Evolutionary conservation across 495 filamentous ascomycete species (phyloP).

Genomic region (Aspergillus incahuasiensis): DNA sequence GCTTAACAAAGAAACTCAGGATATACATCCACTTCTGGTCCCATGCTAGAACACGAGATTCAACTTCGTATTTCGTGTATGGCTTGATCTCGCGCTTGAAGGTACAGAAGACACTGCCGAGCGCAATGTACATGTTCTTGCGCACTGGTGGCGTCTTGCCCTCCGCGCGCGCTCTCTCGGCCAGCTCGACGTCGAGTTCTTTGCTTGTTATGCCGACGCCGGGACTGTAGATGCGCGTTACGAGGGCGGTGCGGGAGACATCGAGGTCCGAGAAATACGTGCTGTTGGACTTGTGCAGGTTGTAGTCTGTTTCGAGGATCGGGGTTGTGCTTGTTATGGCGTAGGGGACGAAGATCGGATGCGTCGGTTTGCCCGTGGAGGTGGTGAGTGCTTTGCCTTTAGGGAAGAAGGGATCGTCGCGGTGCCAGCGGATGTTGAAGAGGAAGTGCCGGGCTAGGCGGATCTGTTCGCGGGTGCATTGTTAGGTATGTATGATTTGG

Average conservation of each 20-base stretch:
- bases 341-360: slow-evolving; percentile 52
- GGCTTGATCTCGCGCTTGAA: slow-evolving; percentile 68
- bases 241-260: slow-evolving; percentile 58
- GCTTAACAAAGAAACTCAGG: slow-evolving; percentile 64
- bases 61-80: slow-evolving; percentile 61
- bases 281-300: slow-evolving; percentile 67
- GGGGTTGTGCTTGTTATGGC: slow-evolving; percentile 50
- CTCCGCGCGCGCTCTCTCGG: slow-evolving; percentile 30
- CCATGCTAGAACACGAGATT: slow-evolving; percentile 64
- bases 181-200: slow-evolving; percentile 39
- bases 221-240: slow-evolving; percentile 54
- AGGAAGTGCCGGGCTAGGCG: slow-evolving; percentile 43
- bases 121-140: slow-evolving; percentile 46
- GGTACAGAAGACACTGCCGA: slow-evolving; percentile 61
- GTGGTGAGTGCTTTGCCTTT: slow-evolving; percentile 28
- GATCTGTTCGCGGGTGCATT: not conserved
- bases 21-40: slow-evolving; percentile 83
- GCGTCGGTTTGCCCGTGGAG: slow-evolving; percentile 31
- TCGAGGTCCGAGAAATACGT: slow-evolving; percentile 76
- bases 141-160: slow-evolving; percentile 41
- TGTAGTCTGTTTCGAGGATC: slow-evolving; percentile 60
- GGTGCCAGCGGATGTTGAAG: slow-evolving; percentile 46
- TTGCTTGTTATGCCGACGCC: slow-evolving; percentile 50
- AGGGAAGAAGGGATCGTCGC: slow-evolving; percentile 33
- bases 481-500: slow-evolving; percentile 12